Evolutionary conservation across 129 eudicot species (phyloP).

Genomic region (Centrapalus pauciflorus): DNA sequence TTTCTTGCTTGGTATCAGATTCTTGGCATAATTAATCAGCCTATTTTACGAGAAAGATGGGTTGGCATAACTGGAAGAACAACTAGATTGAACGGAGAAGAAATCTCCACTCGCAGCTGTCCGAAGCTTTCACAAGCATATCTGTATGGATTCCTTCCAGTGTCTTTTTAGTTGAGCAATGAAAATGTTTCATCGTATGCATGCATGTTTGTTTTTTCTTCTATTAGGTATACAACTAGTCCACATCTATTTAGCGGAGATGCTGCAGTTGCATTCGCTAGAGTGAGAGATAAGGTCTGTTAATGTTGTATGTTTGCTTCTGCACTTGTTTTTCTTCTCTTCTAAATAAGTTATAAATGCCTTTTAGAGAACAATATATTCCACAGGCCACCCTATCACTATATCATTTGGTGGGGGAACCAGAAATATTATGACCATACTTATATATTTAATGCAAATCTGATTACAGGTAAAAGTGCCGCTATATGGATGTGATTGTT

Average conservation of each 20-base stretch:
- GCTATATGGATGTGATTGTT: conserved; percentile 92
- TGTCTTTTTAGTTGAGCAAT: not conserved
- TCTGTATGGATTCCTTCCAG: conserved; percentile 45
- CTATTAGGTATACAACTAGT: conserved; percentile 88
- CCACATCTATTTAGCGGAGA: conserved; percentile 90
- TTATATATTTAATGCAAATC: not conserved
- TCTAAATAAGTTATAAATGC: too few species aligned
- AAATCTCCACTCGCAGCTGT: conserved; percentile 78
- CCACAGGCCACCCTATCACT: too few species aligned
- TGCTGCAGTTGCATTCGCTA: conserved; percentile 73
- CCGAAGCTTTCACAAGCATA: conserved; percentile 82
- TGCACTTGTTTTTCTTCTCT: not conserved
- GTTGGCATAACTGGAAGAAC: conserved; percentile 68
- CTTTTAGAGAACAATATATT: not conserved
- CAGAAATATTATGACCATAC: not conserved
- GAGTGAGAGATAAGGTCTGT: conserved; percentile 77
- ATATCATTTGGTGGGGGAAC: too few species aligned
- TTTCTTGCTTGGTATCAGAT: conserved; percentile 45
- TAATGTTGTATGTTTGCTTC: not conserved
- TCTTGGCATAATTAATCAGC: conserved; percentile 91
- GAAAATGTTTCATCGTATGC: not conserved
- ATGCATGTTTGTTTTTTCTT: not conserved
- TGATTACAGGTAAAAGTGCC: conserved; percentile 86
- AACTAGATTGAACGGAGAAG: conserved; percentile 74
- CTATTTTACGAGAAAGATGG: conserved; percentile 88